Percentiles rank a stretch among this genome's conserved stretches.
Evolutionary conservation across 2,329 filamentous ascomycete genomes (phyloP).

Genomic region (Botrytis sinoallii): DNA sequence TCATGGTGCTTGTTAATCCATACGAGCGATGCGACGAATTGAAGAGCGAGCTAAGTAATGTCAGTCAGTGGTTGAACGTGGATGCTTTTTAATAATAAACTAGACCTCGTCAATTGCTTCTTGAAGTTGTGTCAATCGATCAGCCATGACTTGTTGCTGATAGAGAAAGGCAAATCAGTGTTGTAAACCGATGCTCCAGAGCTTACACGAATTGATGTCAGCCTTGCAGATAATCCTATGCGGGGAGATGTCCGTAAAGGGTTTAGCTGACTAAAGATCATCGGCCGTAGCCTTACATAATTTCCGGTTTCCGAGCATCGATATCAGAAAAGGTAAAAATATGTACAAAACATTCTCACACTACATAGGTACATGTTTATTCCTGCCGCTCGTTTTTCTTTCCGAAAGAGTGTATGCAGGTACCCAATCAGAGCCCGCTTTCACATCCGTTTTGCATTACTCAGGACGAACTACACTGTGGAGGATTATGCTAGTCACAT

Average conservation of each 20-base stretch:
- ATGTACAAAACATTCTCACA: background rate
- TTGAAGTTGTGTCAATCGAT: conserved; percentile 79
- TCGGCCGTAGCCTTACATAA: conserved; percentile 6
- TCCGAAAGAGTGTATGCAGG: conserved; percentile 6
- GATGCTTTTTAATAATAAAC: background rate
- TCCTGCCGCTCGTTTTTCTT: background rate
- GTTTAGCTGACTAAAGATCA: background rate
- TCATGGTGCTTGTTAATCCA: conserved; percentile 68
- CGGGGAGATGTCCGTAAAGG: background rate
- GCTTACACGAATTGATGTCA: background rate
- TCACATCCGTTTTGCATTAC: conserved; percentile 7
- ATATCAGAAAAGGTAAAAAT: background rate
- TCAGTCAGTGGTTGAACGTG: conserved; percentile 23
- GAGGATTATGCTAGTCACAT: conserved; percentile 14
- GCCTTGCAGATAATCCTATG: conserved; percentile 7
- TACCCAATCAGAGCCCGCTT: background rate
- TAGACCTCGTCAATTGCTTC: conserved; percentile 78
- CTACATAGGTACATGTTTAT: background rate
- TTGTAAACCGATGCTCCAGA: conserved; percentile 11
- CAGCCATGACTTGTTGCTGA: conserved; percentile 53
- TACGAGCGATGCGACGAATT: conserved; percentile 65
- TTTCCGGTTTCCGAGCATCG: background rate
- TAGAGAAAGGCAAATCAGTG: background rate
- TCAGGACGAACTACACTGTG: background rate
- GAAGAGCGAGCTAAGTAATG: conserved; percentile 56